Conservation (phyloP, 176 grass and related monocot genomes). For the Carex cristatella region DNA sequence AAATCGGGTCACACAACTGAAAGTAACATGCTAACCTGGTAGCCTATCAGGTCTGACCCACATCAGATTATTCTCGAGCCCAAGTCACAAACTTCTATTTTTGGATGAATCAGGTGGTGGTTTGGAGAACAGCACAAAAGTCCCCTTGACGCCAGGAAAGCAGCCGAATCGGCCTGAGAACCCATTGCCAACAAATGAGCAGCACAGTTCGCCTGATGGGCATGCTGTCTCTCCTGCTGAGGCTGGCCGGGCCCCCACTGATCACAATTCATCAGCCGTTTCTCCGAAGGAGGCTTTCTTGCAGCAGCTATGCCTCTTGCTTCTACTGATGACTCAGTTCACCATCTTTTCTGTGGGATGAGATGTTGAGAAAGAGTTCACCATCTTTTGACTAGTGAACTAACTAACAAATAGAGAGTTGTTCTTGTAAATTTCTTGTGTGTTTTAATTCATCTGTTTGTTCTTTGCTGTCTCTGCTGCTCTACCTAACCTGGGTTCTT, state of each 20-base stretch:
- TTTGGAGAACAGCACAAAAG: conserved; percentile 62
- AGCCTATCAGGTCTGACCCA: background rate
- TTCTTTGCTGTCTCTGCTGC: conserved; percentile 11
- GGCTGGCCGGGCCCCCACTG: conserved; percentile 39
- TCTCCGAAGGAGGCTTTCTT: background rate
- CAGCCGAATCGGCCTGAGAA: conserved; percentile 49
- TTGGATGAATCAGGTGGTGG: conserved; percentile 44
- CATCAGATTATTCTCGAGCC: background rate
- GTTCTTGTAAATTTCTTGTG: conserved; percentile 63
- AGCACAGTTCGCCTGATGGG: conserved; percentile 55
- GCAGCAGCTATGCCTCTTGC: conserved; percentile 13
- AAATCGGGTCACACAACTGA: background rate
- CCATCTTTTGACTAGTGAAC: background rate
- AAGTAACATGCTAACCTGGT: background rate
- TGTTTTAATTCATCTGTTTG: conserved; percentile 33
- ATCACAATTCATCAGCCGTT: conserved; percentile 23
- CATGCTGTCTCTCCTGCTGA: conserved; percentile 43
- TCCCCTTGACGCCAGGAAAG: conserved; percentile 54
- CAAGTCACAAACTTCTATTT: background rate
- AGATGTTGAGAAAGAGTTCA: background rate
- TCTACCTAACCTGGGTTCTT: conserved; percentile 2
- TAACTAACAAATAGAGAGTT: conserved; percentile 34
- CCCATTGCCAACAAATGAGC: conserved; percentile 78
- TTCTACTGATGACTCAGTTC: conserved; percentile 47
- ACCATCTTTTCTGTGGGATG: conserved; percentile 61